These are phyloP conservation scores for Ophiocordyceps robertsii DNA, from an alignment of 2,329 filamentous ascomycete genomes.

Conservation along the genomic window DNA sequence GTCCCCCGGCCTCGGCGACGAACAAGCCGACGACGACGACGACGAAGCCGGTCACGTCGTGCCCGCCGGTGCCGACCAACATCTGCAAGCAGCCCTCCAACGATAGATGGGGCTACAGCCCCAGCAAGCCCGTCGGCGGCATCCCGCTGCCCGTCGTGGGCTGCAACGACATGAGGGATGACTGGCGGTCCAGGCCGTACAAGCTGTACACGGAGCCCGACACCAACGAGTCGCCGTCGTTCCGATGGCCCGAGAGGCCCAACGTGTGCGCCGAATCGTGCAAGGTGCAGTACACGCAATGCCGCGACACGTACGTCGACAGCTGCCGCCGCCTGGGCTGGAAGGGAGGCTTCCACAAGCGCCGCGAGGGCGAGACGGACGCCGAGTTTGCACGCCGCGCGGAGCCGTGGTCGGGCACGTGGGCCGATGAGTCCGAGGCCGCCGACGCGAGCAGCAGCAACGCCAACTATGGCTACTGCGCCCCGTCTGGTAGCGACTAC, in stretches of 20 bases:
- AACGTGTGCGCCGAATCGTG: constrained; percentile 38
- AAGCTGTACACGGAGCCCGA: constrained; percentile 37
- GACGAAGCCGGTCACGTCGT: constrained; percentile 17
- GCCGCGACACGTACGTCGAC: constrained; percentile 33
- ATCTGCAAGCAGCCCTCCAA: constrained; percentile 40
- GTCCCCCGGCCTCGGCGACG: constrained; percentile 14
- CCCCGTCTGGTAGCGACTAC: neutral
- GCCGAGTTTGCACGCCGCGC: constrained; percentile 12
- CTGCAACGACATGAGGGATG: constrained; percentile 36
- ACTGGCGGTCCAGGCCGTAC: constrained; percentile 30
- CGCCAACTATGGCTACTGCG: constrained; percentile 1
- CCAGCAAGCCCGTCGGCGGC: constrained; percentile 41
- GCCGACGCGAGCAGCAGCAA: neutral
- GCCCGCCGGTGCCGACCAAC: constrained; percentile 33
- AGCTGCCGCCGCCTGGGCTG: constrained; percentile 25
- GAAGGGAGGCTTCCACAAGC: constrained; percentile 12
- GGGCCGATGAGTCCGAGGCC: neutral
- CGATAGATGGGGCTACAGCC: constrained; percentile 52
- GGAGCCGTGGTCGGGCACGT: neutral
- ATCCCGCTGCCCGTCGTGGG: constrained; percentile 38
- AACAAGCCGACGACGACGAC: constrained; percentile 11
- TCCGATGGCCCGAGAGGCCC: constrained; percentile 19
- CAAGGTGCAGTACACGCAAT: constrained; percentile 36
- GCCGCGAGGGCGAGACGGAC: constrained; percentile 9
- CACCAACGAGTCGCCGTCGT: constrained; percentile 28